Base-by-base conservation (phyloP, 116 monocot species). In the Trichopus zeylanicus region DNA sequence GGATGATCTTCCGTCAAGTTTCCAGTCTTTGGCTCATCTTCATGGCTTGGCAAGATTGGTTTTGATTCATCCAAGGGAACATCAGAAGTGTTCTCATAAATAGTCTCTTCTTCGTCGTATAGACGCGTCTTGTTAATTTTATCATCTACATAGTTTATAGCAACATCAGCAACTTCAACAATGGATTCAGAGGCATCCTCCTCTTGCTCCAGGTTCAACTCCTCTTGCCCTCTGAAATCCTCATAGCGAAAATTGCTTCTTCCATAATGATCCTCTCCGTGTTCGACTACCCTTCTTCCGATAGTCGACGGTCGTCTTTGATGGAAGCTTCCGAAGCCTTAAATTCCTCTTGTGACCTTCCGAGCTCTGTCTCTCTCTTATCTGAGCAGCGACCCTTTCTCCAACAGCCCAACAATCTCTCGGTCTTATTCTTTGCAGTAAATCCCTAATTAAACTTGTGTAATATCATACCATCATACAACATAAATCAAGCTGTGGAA, bases 401-500 rank as follows among this genome's bases (percentile, higher is more conserved):
- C 78, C 5, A 93, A 80, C 74, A 93, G 69, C 68, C 75, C 39
- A 83, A 52, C 19, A 93, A 74, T 56, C 79, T 78, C 64, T 89
- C 82, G 10, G 82, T 72, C 57, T 93, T 93, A 67, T 71, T 89
- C 48, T 55, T 69, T 66, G 78, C 77, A 6, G 55, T 65, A 57
- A 69, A 24, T 29, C 88, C 93, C 93, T 89, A 89, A 46, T 93
- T 75, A 35, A 89, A 88, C 51, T 88, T 93, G 60, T 38, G 57
- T 48, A 26, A 1, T n/a, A 46, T 26, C 1, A 28, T 31, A 31
- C 6, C 9, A 5, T 20, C 26, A n/a, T n/a, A n/a, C n/a, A n/a
- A n/a, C n/a, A n/a, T n/a, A n/a, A n/a, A n/a, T n/a, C n/a, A n/a
- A n/a, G n/a, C n/a, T n/a, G n/a, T n/a, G n/a, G n/a, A n/a, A n/a